Conservation (phyloP, 2,329 filamentous ascomycete genomes). For the Verticillium zaregamsianum region DNA sequence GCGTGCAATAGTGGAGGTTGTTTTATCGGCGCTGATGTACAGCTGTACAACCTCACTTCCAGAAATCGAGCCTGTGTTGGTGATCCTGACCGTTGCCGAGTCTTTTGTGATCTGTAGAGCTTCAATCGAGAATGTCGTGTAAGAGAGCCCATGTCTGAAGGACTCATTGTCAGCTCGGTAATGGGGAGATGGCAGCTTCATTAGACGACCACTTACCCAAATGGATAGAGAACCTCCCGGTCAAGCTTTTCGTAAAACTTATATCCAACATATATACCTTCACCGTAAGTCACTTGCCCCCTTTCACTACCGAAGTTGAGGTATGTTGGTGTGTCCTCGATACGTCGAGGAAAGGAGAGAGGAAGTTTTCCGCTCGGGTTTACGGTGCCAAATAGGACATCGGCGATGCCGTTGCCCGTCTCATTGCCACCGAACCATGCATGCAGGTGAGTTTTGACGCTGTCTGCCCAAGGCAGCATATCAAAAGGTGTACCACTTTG, state of each 20-base stretch:
- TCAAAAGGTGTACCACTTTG: not conserved
- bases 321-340: constrained; percentile 4
- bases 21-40: constrained; percentile 51
- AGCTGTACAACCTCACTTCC: constrained; percentile 53
- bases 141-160: constrained; percentile 45
- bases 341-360: constrained; percentile 4
- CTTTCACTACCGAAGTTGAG: constrained; percentile 5
- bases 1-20: constrained; percentile 18
- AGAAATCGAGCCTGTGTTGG: constrained; percentile 54
- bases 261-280: constrained; percentile 7
- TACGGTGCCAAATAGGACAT: constrained; percentile 5
- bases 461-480: constrained; percentile 2
- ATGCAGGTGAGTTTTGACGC: constrained; percentile 3
- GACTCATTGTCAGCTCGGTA: not conserved
- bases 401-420: constrained; percentile 4
- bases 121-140: constrained; percentile 49
- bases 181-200: not conserved
- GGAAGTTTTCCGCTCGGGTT: constrained; percentile 10
- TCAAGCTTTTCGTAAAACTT: constrained; percentile 3
- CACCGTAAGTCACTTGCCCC: not conserved
- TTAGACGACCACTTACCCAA: not conserved
- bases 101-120: constrained; percentile 53
- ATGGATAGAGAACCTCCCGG: constrained; percentile 1
- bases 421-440: constrained; percentile 9
- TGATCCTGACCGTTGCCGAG: constrained; percentile 54